Conservation (phyloP, 768 basidiomycete genomes). For the Roridomyces roridus region DNA sequence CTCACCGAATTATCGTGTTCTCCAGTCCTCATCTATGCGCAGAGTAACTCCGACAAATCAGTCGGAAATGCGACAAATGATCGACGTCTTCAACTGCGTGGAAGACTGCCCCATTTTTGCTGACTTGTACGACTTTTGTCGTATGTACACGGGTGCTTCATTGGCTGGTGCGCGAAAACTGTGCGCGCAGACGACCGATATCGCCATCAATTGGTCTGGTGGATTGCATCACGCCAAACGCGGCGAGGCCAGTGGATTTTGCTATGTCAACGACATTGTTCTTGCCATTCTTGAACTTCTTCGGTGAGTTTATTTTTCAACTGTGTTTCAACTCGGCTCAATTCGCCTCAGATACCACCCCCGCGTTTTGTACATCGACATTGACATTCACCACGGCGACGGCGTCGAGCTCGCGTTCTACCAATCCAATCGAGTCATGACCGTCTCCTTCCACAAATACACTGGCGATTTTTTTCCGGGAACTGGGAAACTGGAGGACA, state of each 20-base stretch:
- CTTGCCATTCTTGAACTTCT: constrained; percentile 92
- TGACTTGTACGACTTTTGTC: constrained; percentile 94
- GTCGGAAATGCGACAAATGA: constrained; percentile 74
- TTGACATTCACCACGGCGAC: constrained; percentile 98
- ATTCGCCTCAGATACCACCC: constrained; percentile 76
- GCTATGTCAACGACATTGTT: constrained; percentile 97
- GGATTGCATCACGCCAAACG: constrained; percentile 98
- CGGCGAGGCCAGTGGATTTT: constrained; percentile 97
- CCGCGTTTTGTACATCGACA: constrained; percentile 96
- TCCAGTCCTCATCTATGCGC: not conserved
- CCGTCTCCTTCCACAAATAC: constrained; percentile 99
- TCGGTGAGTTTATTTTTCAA: constrained; percentile 51
- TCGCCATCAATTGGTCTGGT: constrained; percentile 99
- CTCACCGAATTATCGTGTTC: not conserved
- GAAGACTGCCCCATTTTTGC: constrained; percentile 98
- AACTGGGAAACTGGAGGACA: constrained; percentile 95
- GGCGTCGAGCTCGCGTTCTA: constrained; percentile 99
- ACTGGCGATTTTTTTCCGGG: constrained; percentile 98
- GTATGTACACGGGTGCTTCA: constrained; percentile 92
- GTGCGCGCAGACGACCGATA: constrained; percentile 86
- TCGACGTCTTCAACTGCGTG: constrained; percentile 91
- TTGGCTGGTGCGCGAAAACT: constrained; percentile 91
- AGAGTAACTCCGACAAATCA: constrained; percentile 85
- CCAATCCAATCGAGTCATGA: constrained; percentile 97
- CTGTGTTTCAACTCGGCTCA: not conserved